Evolutionary conservation across 129 eudicot species (phyloP), one percentile per base, ranked within the genome.

Genomic region (Tagetes patula): DNA sequence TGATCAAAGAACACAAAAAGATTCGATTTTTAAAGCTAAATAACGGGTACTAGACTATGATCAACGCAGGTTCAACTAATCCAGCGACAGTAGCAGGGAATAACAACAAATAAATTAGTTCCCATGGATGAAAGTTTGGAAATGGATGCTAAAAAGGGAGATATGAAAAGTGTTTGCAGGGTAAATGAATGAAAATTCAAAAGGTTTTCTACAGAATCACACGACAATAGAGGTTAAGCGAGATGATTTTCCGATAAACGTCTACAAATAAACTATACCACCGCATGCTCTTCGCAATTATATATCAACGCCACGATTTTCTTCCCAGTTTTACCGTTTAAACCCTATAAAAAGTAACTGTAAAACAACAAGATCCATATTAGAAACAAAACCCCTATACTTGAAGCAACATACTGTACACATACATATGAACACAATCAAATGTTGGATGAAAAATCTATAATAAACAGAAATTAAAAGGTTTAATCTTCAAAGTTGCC

Each of bases 21-120:
- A 46, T 9, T 13, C 70, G 6, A 47, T 0, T 43, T 59, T 62
- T 37, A 37, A 32, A 5, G 47, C 49, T 30, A 53, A 49, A 72
- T 47, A 63, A 78, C 60, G 41, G 45, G 66, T 65, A 59, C 49
- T 1, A 32, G 43, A 43, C 11, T 77, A 30, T 4, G n/a, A 20
- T 30, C 36, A 56, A 56, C 36, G 2, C 1, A 5, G 36, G 8
- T 77, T 93, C 91, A 93, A 80, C 96, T 93, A 65, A 93, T 93
- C 96, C 85, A 73, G 79, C 96, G 96, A 20, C 86, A 85, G 86
- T 85, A 89, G 70, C 98, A 93, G 45, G 95, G 95, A 72, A 89
- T 84, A 73, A 89, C 87, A 38, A 93, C 84, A 61, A 93, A 87
- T 47, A 82, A 85, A 83, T 82, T 86, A 31, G 92, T 70, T 53